phyloP scores from a whole-genome alignment of 2,329 filamentous ascomycete species.

The Penicillium concentricum region DNA sequence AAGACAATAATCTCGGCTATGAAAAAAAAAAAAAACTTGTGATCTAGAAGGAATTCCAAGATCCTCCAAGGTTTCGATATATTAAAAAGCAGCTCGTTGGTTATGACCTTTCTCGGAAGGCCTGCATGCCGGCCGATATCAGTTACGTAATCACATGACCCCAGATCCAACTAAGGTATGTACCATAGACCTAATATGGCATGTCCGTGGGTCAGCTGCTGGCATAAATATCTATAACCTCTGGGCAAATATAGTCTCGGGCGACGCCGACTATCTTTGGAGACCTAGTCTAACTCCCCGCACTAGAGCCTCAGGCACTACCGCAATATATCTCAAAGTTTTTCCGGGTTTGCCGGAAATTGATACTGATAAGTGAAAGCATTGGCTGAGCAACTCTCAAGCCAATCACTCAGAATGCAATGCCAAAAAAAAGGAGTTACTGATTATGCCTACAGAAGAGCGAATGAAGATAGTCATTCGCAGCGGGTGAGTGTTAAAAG shows the following conservation, averaged over 20 bases:
- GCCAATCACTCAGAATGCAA: not conserved
- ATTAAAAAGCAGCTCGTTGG: not conserved
- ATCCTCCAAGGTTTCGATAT: not conserved
- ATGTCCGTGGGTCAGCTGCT: not conserved
- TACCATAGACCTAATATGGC: not conserved
- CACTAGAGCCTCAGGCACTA: not conserved
- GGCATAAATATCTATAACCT: not conserved
- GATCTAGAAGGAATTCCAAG: not conserved
- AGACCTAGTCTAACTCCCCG: too few species aligned
- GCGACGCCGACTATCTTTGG: not conserved
- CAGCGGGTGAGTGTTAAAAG: not conserved
- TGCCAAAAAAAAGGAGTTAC: not conserved
- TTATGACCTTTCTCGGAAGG: not conserved
- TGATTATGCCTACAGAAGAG: not conserved
- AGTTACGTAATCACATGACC: not conserved
- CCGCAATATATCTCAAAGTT: not conserved
- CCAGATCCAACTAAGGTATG: too few species aligned
- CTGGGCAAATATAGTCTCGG: not conserved
- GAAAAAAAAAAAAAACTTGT: not conserved
- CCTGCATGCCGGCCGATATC: not conserved
- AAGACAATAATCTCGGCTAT: not conserved
- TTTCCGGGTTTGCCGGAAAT: not conserved
- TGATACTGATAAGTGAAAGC: not conserved
- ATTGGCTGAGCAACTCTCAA: not conserved
- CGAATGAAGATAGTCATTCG: not conserved